These are phyloP conservation scores for Paramecium octaurelia DNA, from an alignment of 73 alveolate species.

Conservation along the genomic window DNA sequence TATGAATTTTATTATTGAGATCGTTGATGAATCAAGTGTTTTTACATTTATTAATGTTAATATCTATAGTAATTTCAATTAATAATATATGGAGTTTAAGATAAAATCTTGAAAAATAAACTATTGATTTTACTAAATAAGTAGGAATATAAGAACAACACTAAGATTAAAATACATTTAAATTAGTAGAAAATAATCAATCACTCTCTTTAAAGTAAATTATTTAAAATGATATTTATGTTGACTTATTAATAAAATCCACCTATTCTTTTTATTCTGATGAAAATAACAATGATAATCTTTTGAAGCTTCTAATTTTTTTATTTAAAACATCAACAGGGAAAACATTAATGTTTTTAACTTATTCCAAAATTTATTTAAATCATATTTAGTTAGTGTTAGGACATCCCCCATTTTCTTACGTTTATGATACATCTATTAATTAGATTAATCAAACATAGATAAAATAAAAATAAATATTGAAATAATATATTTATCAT, in stretches of 20 bases:
- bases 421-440: no score
- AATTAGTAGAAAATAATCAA: no score
- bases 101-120: not conserved
- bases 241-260: no score
- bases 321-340: conserved; percentile 45
- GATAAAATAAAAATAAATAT: not conserved
- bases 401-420: no score
- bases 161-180: not conserved
- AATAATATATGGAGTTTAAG: not conserved
- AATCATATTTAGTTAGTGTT: no score
- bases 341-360: no score
- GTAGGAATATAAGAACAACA: not conserved
- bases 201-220: no score
- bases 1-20: not conserved
- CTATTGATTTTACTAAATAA: not conserved
- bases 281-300: not conserved
- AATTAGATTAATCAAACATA: no score
- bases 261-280: not conserved
- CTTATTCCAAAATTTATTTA: no score
- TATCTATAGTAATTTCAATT: not conserved
- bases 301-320: conserved; percentile 20
- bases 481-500: not conserved
- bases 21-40: not conserved
- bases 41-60: not conserved
- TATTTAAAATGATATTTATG: no score